These are phyloP conservation scores for Podospora appendiculata DNA, from an alignment of 495 filamentous ascomycete species.

Conservation along the genomic window DNA sequence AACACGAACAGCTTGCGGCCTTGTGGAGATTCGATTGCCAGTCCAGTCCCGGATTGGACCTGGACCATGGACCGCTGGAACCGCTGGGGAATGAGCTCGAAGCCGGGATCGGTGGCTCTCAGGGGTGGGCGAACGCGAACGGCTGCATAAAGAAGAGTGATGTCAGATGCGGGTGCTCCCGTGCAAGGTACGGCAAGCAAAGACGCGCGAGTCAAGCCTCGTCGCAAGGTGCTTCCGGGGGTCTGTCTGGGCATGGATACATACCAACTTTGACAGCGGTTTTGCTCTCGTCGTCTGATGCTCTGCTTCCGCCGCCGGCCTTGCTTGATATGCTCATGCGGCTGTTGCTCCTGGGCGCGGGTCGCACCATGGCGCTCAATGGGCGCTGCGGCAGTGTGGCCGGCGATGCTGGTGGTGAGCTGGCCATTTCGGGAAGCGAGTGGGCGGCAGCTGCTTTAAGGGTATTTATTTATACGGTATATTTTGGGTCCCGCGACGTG, in stretches of 20 bases:
- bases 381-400: constrained; percentile 54
- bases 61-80: constrained; percentile 93
- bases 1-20: constrained; percentile 94
- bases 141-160: constrained; percentile 42
- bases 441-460: constrained; percentile 17
- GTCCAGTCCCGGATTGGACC: constrained; percentile 71
- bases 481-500: no score
- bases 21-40: constrained; percentile 83
- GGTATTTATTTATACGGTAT: no score
- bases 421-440: constrained; percentile 35
- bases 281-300: constrained; percentile 87
- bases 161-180: constrained; percentile 14
- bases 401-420: constrained; percentile 49
- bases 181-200: constrained; percentile 4
- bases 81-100: constrained; percentile 87
- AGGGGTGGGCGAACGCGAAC: constrained; percentile 92
- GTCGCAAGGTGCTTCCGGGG: constrained; percentile 1
- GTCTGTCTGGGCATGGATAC: constrained; percentile 30
- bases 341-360: constrained; percentile 71
- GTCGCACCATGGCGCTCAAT: constrained; percentile 77
- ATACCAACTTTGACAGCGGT: constrained; percentile 99
- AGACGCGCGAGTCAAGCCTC: constrained; percentile 17
- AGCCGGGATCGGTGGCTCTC: constrained; percentile 77
- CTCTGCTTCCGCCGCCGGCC: constrained; percentile 70
- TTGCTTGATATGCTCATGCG: constrained; percentile 84